Percentiles rank a stretch among this genome's conserved stretches.
phyloP scores from a whole-genome alignment of 2,329 filamentous ascomycete genomes.

The Amylocarpus encephaloides region DNA sequence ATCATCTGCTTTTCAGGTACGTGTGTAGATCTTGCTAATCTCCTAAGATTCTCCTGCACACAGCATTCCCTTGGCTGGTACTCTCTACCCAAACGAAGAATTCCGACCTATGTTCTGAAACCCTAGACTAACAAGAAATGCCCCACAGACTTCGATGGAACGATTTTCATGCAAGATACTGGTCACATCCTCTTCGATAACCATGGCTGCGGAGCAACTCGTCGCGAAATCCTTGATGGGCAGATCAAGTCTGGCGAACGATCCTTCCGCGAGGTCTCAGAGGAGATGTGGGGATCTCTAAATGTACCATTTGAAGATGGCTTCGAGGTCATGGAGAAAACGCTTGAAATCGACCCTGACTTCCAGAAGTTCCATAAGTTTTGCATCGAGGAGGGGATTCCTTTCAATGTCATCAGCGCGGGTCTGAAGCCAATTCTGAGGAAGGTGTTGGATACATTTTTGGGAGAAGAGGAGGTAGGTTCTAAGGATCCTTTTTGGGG shows the following conservation, averaged over 20 bases:
- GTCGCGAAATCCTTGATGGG: slow-evolving; percentile 50
- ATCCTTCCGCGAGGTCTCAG: slow-evolving; percentile 63
- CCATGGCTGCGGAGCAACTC: slow-evolving; percentile 54
- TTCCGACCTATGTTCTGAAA: background rate
- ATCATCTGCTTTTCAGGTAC: slow-evolving; percentile 53
- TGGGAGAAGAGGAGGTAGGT: slow-evolving; percentile 47
- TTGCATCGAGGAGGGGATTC: slow-evolving; percentile 55
- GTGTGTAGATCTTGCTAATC: slow-evolving; percentile 14
- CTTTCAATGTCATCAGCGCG: slow-evolving; percentile 64
- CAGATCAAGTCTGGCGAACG: slow-evolving; percentile 60
- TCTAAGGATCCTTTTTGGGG: slow-evolving; percentile 17
- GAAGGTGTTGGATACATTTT: slow-evolving; percentile 56
- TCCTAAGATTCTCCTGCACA: background rate
- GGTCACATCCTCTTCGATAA: slow-evolving; percentile 63
- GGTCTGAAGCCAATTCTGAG: slow-evolving; percentile 59
- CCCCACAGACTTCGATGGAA: slow-evolving; percentile 59
- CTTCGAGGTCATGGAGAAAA: slow-evolving; percentile 56
- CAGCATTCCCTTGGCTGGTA: background rate
- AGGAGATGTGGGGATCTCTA: slow-evolving; percentile 65
- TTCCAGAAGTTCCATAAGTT: slow-evolving; percentile 60
- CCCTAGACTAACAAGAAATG: background rate
- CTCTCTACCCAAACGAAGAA: background rate
- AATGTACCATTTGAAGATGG: slow-evolving; percentile 62
- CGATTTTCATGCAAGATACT: slow-evolving; percentile 66
- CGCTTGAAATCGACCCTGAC: slow-evolving; percentile 56